Percentiles rank a stretch among this genome's conserved stretches.
phyloP scores from a whole-genome alignment of 169 alveolate genomes.

The Eimeria acervulina region DNA sequence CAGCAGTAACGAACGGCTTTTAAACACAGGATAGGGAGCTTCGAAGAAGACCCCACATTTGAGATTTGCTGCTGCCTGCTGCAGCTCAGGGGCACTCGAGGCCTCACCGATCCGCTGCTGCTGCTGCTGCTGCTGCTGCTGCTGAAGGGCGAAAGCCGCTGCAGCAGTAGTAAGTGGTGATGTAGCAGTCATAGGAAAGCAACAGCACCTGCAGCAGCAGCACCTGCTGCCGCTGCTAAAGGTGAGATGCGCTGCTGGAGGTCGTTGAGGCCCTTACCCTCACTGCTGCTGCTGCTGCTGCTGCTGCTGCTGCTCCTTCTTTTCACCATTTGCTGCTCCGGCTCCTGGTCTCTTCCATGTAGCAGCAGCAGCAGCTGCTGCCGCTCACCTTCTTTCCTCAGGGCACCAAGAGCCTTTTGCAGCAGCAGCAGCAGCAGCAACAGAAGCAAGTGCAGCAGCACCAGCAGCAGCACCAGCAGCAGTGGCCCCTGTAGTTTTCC shows the following conservation, averaged over 20 bases:
- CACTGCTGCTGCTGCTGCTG: not conserved
- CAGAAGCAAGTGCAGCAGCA: not conserved
- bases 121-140: slow-evolving; percentile 49
- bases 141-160: not conserved
- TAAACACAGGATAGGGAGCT: not conserved
- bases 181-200: not conserved
- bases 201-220: slow-evolving; percentile 17
- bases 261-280: not conserved
- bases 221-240: slow-evolving; percentile 47
- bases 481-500: not conserved
- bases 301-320: slow-evolving; percentile 47
- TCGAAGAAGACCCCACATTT: not conserved
- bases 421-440: slow-evolving; percentile 1
- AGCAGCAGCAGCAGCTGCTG: slow-evolving; percentile 40
- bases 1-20: not conserved
- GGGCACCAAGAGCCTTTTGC: not conserved
- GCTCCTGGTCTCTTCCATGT: not conserved
- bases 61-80: not conserved
- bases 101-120: slow-evolving; percentile 1
- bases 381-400: slow-evolving; percentile 3
- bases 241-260: slow-evolving; percentile 5
- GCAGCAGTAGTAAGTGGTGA: not conserved
- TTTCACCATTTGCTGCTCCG: not conserved
- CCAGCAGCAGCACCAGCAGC: slow-evolving; percentile 43
- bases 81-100: slow-evolving; percentile 14